Conservation (phyloP, 345 rosid genomes). For the Citropsis articulata region DNA sequence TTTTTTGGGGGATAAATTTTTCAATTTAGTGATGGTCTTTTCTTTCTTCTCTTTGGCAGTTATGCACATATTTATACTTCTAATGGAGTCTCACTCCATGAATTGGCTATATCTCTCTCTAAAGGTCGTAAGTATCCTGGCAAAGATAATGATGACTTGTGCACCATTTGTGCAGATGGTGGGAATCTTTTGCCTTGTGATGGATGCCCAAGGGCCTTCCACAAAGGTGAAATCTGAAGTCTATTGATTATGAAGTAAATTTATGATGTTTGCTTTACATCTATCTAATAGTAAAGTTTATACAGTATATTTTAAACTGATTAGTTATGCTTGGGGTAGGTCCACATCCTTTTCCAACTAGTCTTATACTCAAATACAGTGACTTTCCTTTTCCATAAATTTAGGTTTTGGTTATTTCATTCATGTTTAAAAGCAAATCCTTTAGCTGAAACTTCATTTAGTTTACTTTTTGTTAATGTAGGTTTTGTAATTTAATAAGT, state of each 20-base stretch:
- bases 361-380: neutral
- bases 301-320: neutral
- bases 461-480: neutral
- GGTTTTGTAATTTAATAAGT: neutral
- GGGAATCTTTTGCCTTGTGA: slow-evolving; percentile 91
- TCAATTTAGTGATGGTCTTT: slow-evolving; percentile 16
- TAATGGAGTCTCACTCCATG: slow-evolving; percentile 98
- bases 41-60: slow-evolving; percentile 44
- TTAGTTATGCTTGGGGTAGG: neutral
- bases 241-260: slow-evolving; percentile 10
- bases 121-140: slow-evolving; percentile 69
- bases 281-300: neutral
- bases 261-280: slow-evolving; percentile 5
- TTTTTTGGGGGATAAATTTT: neutral
- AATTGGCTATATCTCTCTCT: slow-evolving; percentile 81
- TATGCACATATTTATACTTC: slow-evolving; percentile 92
- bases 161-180: slow-evolving; percentile 95
- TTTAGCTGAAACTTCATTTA: neutral
- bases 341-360: neutral
- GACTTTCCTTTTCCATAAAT: neutral
- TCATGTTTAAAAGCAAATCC: neutral
- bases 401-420: neutral
- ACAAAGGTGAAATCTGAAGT: slow-evolving; percentile 54
- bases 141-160: slow-evolving; percentile 74
- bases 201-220: slow-evolving; percentile 98